These are phyloP conservation scores for Basipetospora chlamydospora DNA, from an alignment of 2,329 filamentous ascomycete species.

Conservation along the genomic window DNA sequence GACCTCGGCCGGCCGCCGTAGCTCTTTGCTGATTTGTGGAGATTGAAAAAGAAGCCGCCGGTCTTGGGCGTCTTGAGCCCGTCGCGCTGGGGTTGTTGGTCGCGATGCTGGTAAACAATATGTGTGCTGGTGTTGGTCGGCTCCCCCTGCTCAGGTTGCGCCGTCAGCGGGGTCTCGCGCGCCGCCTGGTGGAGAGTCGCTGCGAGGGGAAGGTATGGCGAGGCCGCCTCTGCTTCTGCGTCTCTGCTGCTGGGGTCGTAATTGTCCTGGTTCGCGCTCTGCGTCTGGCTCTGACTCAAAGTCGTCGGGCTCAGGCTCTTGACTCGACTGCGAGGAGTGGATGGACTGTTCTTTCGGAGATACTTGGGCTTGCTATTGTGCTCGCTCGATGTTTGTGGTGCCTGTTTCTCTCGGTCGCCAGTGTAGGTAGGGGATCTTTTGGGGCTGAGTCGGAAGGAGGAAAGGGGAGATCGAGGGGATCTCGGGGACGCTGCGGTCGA, in stretches of 20 bases:
- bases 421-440: constrained; percentile 16
- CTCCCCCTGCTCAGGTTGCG: constrained; percentile 14
- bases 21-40: constrained; percentile 3
- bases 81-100: constrained; percentile 24
- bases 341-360: constrained; percentile 7
- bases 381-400: constrained; percentile 8
- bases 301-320: not conserved
- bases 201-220: constrained; percentile 15
- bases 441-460: constrained; percentile 29
- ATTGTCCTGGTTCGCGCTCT: not conserved
- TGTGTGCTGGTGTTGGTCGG: too few species aligned
- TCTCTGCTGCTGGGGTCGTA: too few species aligned
- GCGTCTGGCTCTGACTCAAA: not conserved
- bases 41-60: constrained; percentile 30
- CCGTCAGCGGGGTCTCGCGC: constrained; percentile 10
- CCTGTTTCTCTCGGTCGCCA: constrained; percentile 8
- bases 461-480: constrained; percentile 26
- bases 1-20: not conserved
- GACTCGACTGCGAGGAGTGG: constrained; percentile 1
- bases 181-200: constrained; percentile 13
- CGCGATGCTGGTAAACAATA: constrained; percentile 14
- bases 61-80: constrained; percentile 31
- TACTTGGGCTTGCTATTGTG: constrained; percentile 4
- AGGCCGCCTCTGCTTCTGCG: constrained; percentile 9
- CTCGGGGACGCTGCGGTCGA: constrained; percentile 20